Conservation (phyloP, 2,329 filamentous ascomycete genomes). For the Drechslerella dactyloides region DNA sequence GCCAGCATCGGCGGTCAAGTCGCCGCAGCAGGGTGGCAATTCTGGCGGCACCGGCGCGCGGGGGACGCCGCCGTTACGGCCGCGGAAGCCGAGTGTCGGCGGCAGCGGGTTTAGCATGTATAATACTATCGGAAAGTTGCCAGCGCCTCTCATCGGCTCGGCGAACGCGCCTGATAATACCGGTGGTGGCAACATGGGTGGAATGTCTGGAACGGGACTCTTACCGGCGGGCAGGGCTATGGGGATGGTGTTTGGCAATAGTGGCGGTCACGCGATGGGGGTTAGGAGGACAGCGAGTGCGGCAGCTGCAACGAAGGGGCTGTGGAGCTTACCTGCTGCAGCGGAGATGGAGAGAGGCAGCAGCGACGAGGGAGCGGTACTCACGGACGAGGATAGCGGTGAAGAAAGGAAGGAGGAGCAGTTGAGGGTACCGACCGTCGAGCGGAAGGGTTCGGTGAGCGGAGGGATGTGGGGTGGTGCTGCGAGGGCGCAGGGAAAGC, state of each 20-base stretch:
- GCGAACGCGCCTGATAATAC: neutral
- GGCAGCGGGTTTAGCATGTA: conserved; percentile 42
- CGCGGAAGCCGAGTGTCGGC: conserved; percentile 33
- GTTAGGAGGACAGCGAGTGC: conserved; percentile 48
- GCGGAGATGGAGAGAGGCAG: conserved; percentile 39
- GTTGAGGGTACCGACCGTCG: neutral
- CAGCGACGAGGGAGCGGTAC: conserved; percentile 41
- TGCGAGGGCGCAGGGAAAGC: neutral
- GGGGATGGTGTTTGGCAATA: conserved; percentile 41
- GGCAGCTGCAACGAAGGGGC: conserved; percentile 39
- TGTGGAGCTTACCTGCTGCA: conserved; percentile 34
- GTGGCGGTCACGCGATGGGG: conserved; percentile 40
- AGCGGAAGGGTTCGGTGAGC: conserved; percentile 15
- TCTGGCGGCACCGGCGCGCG: neutral
- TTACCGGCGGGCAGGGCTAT: conserved; percentile 34
- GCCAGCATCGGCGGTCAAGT: conserved; percentile 20
- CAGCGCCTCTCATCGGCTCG: conserved; percentile 26
- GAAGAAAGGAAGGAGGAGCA: conserved; percentile 25
- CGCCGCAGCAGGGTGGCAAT: conserved; percentile 1
- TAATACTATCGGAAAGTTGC: conserved; percentile 35
- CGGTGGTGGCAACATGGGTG: neutral
- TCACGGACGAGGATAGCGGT: conserved; percentile 45
- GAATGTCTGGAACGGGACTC: conserved; percentile 16
- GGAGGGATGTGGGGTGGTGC: conserved; percentile 27
- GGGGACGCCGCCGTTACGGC: conserved; percentile 28